Percentiles rank a stretch among this genome's conserved stretches.
phyloP scores from a whole-genome alignment of 768 basidiomycete species.

The Tephrocybe rancida region DNA sequence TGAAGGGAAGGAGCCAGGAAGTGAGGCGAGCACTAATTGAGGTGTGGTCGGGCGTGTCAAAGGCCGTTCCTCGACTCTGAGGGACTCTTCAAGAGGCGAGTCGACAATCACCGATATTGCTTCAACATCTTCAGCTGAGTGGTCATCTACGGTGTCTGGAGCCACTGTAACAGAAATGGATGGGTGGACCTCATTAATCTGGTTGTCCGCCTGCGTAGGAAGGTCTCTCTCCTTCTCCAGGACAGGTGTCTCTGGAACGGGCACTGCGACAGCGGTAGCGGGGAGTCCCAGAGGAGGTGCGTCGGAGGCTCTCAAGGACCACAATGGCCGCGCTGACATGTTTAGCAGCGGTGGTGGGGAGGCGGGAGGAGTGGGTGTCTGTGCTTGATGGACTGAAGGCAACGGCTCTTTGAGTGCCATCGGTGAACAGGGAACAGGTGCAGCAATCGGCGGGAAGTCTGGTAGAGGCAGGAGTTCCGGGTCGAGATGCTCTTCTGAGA shows the following conservation, averaged over 20 bases:
- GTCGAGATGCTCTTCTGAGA: slow-evolving; percentile 32
- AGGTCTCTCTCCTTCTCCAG: background rate
- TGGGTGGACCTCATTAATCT: background rate
- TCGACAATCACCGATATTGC: background rate
- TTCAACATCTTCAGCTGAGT: background rate
- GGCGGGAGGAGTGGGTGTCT: slow-evolving; percentile 47
- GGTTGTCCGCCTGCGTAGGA: background rate
- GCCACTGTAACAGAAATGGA: background rate
- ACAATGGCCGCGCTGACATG: slow-evolving; percentile 25
- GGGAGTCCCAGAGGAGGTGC: slow-evolving; percentile 42
- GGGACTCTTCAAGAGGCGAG: background rate
- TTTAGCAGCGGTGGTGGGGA: slow-evolving; percentile 33
- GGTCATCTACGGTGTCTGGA: background rate
- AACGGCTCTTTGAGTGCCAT: slow-evolving; percentile 8
- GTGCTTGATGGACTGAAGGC: slow-evolving; percentile 14
- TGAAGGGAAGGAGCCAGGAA: slow-evolving; percentile 22
- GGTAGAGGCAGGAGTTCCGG: slow-evolving; percentile 47
- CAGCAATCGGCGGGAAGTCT: slow-evolving; percentile 9
- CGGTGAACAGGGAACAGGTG: slow-evolving; percentile 16
- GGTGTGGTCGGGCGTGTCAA: background rate
- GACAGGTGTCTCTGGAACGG: background rate
- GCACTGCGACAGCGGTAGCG: background rate
- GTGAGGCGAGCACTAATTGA: slow-evolving; percentile 2
- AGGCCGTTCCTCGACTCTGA: background rate
- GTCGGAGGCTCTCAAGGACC: slow-evolving; percentile 46